Conservation (phyloP, 1,139 yeast species). For the Zygosaccharomyces sapae region DNA sequence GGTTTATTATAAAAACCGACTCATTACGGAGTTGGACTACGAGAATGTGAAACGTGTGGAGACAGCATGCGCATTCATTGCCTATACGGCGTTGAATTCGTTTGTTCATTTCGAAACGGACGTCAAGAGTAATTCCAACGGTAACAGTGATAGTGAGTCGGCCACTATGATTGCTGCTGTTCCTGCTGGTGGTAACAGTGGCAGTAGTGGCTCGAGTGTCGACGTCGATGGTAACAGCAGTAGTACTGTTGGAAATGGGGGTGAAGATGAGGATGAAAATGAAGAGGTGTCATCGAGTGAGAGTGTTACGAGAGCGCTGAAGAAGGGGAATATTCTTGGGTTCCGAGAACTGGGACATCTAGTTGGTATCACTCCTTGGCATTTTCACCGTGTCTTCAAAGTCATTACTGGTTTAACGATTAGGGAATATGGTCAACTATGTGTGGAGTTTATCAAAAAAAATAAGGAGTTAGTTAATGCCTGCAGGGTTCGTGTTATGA, state of each 20-base stretch:
- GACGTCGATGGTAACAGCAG: conserved; percentile 1
- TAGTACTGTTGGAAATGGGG: conserved; percentile 4
- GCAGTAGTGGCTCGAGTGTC: not conserved
- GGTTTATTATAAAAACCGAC: conserved; percentile 24
- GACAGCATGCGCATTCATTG: conserved; percentile 24
- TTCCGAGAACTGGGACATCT: conserved; percentile 85
- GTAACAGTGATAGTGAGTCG: not conserved
- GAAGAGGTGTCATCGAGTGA: conserved; percentile 18
- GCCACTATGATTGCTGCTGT: not conserved
- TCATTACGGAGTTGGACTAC: conserved; percentile 25
- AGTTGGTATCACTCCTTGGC: conserved; percentile 88
- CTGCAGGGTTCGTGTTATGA: conserved; percentile 18
- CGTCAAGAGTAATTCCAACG: conserved; percentile 1
- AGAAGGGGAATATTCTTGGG: conserved; percentile 86
- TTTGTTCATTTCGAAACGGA: conserved; percentile 23
- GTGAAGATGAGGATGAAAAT: conserved; percentile 11
- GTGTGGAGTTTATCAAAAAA: conserved; percentile 63
- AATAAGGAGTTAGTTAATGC: conserved; percentile 23
- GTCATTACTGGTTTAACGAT: conserved; percentile 83
- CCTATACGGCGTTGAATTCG: conserved; percentile 26
- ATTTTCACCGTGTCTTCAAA: conserved; percentile 84
- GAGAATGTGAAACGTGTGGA: conserved; percentile 27
- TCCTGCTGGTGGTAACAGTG: conserved; percentile 1
- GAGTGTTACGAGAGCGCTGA: conserved; percentile 44
- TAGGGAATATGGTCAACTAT: conserved; percentile 82